These are phyloP conservation scores for Amanita inopinata DNA, from an alignment of 768 basidiomycete species.

Conservation along the genomic window DNA sequence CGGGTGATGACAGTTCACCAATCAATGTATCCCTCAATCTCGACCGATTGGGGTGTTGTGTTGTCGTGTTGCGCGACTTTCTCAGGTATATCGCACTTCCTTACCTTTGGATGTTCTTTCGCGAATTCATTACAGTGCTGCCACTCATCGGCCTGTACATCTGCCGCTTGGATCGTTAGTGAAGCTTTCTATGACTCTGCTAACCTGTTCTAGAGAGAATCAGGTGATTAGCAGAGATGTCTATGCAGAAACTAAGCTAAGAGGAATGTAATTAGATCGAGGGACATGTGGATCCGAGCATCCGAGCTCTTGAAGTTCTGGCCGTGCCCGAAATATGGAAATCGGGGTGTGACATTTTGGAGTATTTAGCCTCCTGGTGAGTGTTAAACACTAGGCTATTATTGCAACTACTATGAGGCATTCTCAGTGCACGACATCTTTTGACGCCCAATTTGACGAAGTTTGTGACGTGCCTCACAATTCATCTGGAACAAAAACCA, in stretches of 20 bases:
- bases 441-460: slow-evolving; percentile 47
- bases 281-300: slow-evolving; percentile 37
- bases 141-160: slow-evolving; percentile 50
- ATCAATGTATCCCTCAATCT: slow-evolving; percentile 43
- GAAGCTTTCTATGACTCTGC: slow-evolving; percentile 40
- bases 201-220: slow-evolving; percentile 39
- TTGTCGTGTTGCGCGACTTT: slow-evolving; percentile 42
- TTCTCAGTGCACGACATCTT: slow-evolving; percentile 38
- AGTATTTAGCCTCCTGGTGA: slow-evolving; percentile 30
- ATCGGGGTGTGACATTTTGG: slow-evolving; percentile 42
- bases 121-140: slow-evolving; percentile 32
- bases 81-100: slow-evolving; percentile 32
- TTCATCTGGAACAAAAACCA: slow-evolving; percentile 51
- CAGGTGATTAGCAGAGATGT: slow-evolving; percentile 22
- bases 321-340: slow-evolving; percentile 42
- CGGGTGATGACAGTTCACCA: slow-evolving; percentile 34
- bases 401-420: neutral
- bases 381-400: slow-evolving; percentile 23
- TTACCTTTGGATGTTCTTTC: neutral
- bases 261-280: slow-evolving; percentile 27
- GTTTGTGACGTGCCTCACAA: slow-evolving; percentile 41
- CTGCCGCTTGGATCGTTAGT: slow-evolving; percentile 59
- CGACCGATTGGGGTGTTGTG: slow-evolving; percentile 49
- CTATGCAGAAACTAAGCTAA: neutral
- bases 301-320: slow-evolving; percentile 45